A percentile compares a stretch with the other conserved stretches of the same genome.
phyloP scores from a whole-genome alignment of 2,329 filamentous ascomycete species.

The Volutella citrinella region DNA sequence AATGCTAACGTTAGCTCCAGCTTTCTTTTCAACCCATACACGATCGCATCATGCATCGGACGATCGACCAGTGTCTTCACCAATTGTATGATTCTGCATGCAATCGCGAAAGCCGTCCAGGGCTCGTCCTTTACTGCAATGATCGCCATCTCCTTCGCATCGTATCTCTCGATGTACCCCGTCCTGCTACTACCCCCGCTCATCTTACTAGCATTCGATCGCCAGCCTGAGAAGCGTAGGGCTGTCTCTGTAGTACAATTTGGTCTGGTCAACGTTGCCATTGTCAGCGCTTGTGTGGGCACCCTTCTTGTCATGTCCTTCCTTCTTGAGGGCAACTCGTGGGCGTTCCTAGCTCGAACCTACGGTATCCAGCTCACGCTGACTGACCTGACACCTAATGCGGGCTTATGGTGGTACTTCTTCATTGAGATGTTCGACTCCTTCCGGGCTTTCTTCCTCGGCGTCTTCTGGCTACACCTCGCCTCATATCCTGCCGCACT shows the following conservation, averaged over 20 bases:
- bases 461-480: conserved; percentile 96
- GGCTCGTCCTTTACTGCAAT: conserved; percentile 74
- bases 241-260: conserved; percentile 46
- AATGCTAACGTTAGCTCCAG: conserved; percentile 42
- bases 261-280: conserved; percentile 47
- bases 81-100: conserved; percentile 80
- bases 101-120: conserved; percentile 74
- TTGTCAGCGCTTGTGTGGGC: conserved; percentile 54
- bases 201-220: conserved; percentile 76
- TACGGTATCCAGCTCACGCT: conserved; percentile 92
- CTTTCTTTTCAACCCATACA: conserved; percentile 94
- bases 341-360: conserved; percentile 83
- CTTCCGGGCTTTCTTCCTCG: conserved; percentile 94
- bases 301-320: conserved; percentile 70
- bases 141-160: conserved; percentile 80
- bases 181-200: conserved; percentile 81
- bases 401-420: conserved; percentile 99
- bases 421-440: conserved; percentile 99
- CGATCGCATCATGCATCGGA: conserved; percentile 84
- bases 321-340: conserved; percentile 71
- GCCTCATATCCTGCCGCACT: conserved; percentile 85
- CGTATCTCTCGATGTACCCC: conserved; percentile 91
- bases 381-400: conserved; percentile 89
- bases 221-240: conserved; percentile 37
- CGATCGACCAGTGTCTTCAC: conserved; percentile 88